These are phyloP conservation scores for Mariannaea sp. DNA, from an alignment of 2,329 filamentous ascomycete species.

Conservation along the genomic window DNA sequence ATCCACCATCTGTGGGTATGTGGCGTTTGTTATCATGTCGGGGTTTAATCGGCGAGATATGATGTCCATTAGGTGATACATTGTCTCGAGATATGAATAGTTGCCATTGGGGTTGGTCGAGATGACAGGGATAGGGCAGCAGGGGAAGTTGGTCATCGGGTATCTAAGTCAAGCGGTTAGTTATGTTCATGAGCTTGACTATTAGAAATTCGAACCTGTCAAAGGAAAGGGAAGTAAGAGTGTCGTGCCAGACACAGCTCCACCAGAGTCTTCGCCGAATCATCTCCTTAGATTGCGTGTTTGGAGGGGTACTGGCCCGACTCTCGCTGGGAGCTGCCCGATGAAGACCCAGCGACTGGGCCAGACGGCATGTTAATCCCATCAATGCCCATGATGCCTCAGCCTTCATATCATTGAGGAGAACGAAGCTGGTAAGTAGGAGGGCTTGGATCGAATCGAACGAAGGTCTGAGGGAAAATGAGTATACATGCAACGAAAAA, in stretches of 20 bases:
- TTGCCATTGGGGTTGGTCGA: conserved; percentile 51
- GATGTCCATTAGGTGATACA: conserved; percentile 67
- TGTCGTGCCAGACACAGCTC: conserved; percentile 71
- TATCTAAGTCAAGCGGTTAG: conserved; percentile 44
- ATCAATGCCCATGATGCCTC: conserved; percentile 70
- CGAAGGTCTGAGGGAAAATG: conserved; percentile 55
- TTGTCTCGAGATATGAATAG: conserved; percentile 65
- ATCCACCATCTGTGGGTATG: conserved; percentile 60
- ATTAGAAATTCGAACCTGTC: conserved; percentile 53
- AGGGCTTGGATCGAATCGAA: conserved; percentile 69
- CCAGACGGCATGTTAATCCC: conserved; percentile 67
- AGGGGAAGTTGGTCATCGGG: conserved; percentile 65
- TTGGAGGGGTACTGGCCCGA: conserved; percentile 49
- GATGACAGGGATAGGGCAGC: conserved; percentile 57
- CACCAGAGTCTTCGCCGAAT: conserved; percentile 64
- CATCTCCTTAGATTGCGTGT: conserved; percentile 57
- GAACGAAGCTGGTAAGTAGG: conserved; percentile 65
- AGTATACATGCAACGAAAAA: conserved; percentile 2
- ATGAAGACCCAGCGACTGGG: conserved; percentile 67
- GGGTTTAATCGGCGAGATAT: conserved; percentile 63
- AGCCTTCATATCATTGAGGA: conserved; percentile 72
- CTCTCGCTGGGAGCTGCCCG: conserved; percentile 52
- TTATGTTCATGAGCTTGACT: conserved; percentile 17
- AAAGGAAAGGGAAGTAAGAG: conserved; percentile 67
- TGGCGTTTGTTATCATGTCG: conserved; percentile 54